Evolutionary conservation across 78 protist genomes (phyloP).

Genomic region (Anaeramoeba flamelloides): DNA sequence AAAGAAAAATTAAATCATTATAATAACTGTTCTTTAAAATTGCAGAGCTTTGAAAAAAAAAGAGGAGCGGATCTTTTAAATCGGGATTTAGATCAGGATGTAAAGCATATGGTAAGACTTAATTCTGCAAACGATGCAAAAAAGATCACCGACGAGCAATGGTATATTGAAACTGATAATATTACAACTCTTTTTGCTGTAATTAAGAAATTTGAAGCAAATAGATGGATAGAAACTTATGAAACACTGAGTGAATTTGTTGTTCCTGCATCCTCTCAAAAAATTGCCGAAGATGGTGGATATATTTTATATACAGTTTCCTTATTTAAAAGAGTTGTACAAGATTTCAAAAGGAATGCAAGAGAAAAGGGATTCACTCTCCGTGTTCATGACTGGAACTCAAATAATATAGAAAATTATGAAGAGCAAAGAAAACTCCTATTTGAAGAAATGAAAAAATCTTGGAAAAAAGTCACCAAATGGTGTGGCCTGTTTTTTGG

Average conservation of each 20-base stretch:
- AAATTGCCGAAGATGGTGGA: constrained; percentile 39
- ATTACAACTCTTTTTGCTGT: too few relatives aligned
- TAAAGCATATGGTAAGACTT: too few relatives aligned
- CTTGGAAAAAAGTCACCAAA: constrained; percentile 29
- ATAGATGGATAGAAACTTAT: constrained; percentile 19
- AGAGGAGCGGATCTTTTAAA: too few relatives aligned
- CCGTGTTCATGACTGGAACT: constrained; percentile 24
- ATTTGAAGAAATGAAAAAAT: constrained; percentile 19
- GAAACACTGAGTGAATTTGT: constrained; percentile 29
- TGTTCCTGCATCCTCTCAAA: constrained; percentile 23
- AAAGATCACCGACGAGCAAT: too few relatives aligned
- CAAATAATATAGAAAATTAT: not conserved
- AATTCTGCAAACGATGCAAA: too few relatives aligned
- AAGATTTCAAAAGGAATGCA: constrained; percentile 39
- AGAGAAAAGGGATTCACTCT: constrained; percentile 41
- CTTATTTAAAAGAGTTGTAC: constrained; percentile 33
- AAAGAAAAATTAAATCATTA: too few relatives aligned
- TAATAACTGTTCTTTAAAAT: too few relatives aligned
- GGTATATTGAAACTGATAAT: too few relatives aligned
- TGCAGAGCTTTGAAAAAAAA: too few relatives aligned
- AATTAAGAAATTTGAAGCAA: too few relatives aligned
- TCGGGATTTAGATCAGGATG: constrained; percentile 7
- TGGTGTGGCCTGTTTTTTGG: constrained; percentile 63
- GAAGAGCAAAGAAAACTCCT: not conserved
- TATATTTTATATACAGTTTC: constrained; percentile 34